Evolutionary conservation across 2,329 filamentous ascomycete species (phyloP).

Genomic region (Epicoccum sorghinum): DNA sequence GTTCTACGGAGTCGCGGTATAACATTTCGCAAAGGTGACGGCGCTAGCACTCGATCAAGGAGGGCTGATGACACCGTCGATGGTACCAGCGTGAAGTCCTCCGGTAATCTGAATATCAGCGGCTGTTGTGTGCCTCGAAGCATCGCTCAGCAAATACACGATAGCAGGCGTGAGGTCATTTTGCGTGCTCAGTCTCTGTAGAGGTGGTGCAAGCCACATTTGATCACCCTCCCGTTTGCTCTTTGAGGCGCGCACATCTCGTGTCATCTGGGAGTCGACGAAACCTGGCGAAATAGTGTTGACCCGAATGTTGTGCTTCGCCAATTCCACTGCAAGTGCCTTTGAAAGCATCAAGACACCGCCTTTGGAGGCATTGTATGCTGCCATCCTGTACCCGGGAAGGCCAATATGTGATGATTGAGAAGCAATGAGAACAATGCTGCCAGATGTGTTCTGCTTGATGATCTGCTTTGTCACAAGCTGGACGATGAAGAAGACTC

Average conservation of each 20-base stretch:
- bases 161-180: slow-evolving; percentile 53
- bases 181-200: slow-evolving; percentile 49
- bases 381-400: slow-evolving; percentile 48
- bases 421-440: slow-evolving; percentile 50
- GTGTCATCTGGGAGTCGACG: slow-evolving; percentile 36
- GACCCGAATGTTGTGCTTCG: slow-evolving; percentile 38
- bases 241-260: slow-evolving; percentile 23
- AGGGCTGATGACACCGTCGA: slow-evolving; percentile 18
- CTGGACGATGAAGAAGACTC: slow-evolving; percentile 53
- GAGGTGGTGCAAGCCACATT: slow-evolving; percentile 38
- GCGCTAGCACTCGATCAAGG: background rate
- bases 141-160: slow-evolving; percentile 54
- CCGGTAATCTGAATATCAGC: slow-evolving; percentile 55
- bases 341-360: slow-evolving; percentile 50
- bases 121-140: slow-evolving; percentile 51
- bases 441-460: slow-evolving; percentile 49
- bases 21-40: too few species aligned
- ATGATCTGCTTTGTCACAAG: slow-evolving; percentile 50
- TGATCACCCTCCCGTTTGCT: slow-evolving; percentile 20
- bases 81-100: slow-evolving; percentile 39
- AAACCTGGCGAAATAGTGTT: slow-evolving; percentile 46
- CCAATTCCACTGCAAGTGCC: slow-evolving; percentile 43
- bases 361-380: slow-evolving; percentile 54
- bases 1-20: too few species aligned
- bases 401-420: slow-evolving; percentile 48